Percentiles rank a stretch among this genome's conserved stretches.
Evolutionary conservation across 495 filamentous ascomycete genomes (phyloP).

Genomic region (Hypoxylon intermedium): DNA sequence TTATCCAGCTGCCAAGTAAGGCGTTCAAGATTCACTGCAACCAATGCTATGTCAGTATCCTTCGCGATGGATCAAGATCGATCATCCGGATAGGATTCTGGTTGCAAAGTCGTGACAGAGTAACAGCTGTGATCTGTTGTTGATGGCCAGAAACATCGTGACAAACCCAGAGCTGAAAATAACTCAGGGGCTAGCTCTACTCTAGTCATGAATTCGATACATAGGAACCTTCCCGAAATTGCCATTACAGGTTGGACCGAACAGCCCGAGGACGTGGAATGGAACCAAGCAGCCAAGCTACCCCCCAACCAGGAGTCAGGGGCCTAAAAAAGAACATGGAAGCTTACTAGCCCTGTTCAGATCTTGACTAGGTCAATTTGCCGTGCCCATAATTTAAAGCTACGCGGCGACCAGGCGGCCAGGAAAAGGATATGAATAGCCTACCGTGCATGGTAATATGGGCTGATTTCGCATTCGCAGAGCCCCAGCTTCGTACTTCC

Average conservation of each 20-base stretch:
- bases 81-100: background rate
- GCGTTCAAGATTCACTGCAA: background rate
- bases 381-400: conserved; percentile 22
- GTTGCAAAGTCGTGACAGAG: background rate
- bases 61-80: background rate
- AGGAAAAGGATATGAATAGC: conserved; percentile 4
- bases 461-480: conserved; percentile 22
- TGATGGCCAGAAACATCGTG: background rate
- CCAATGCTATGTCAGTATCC: background rate
- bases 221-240: conserved; percentile 34
- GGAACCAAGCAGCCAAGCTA: conserved; percentile 25
- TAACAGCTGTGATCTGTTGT: background rate
- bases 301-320: conserved; percentile 25
- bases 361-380: conserved; percentile 25
- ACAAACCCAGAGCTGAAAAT: conserved; percentile 27
- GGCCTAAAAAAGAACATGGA: too few relatives aligned
- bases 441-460: conserved; percentile 14
- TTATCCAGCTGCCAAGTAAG: conserved; percentile 11
- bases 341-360: background rate
- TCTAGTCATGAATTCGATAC: conserved; percentile 24
- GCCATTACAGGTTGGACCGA: conserved; percentile 17
- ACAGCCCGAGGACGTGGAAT: background rate
- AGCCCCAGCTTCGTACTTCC: conserved; percentile 23
- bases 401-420: background rate
- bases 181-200: conserved; percentile 21